Evolutionary conservation across 352 stramenopile genomes (phyloP).

Genomic region (Phytophthora sansomeana): DNA sequence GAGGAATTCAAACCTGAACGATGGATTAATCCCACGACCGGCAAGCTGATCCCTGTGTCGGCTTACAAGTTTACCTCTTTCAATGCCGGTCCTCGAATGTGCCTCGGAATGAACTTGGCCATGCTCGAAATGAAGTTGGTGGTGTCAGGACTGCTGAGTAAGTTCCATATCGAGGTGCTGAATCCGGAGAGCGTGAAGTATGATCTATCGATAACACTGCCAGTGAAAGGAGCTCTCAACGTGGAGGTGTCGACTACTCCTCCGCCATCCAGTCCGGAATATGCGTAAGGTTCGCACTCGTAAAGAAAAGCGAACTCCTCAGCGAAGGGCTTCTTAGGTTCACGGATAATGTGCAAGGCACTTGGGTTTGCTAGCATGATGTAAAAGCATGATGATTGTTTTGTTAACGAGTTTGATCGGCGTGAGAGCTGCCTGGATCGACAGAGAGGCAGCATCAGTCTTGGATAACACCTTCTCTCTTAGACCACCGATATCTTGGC

Average conservation of each 20-base stretch:
- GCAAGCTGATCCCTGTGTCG: slow-evolving; percentile 40
- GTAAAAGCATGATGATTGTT: neutral
- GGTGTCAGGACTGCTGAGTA: slow-evolving; percentile 51
- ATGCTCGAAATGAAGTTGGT: slow-evolving; percentile 86
- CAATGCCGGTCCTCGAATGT: slow-evolving; percentile 68
- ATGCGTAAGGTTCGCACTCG: neutral
- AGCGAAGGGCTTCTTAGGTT: neutral
- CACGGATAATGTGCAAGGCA: too few relatives aligned
- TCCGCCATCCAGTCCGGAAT: neutral
- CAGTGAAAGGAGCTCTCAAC: slow-evolving; percentile 39
- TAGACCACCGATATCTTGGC: slow-evolving; percentile 46
- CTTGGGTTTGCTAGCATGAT: too few relatives aligned
- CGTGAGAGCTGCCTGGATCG: neutral
- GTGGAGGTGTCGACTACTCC: slow-evolving; percentile 36
- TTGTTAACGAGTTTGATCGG: neutral
- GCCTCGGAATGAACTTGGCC: slow-evolving; percentile 73
- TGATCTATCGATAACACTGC: slow-evolving; percentile 59
- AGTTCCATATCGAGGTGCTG: slow-evolving; percentile 55
- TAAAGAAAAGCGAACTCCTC: neutral
- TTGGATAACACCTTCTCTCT: slow-evolving; percentile 2
- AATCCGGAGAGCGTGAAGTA: slow-evolving; percentile 49
- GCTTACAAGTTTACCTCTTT: slow-evolving; percentile 76
- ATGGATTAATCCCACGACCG: slow-evolving; percentile 49
- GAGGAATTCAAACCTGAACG: slow-evolving; percentile 63
- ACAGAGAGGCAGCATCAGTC: neutral